Conservation (phyloP, 495 filamentous ascomycete genomes). For the Trichoderma gamsii region DNA sequence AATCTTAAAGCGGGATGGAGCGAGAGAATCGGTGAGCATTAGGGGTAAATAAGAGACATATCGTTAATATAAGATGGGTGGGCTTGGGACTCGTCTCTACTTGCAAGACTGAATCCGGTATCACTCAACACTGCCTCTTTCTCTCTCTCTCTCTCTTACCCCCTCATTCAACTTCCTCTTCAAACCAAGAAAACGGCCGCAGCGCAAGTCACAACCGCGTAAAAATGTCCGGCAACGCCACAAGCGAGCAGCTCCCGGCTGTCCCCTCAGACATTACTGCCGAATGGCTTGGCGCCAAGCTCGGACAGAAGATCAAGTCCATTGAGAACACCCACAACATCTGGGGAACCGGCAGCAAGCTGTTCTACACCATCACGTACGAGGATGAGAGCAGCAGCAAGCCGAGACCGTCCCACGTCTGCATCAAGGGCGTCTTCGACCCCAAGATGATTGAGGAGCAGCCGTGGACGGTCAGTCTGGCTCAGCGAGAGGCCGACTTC, state of each 20-base stretch:
- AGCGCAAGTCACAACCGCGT: neutral
- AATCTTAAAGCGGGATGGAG: neutral
- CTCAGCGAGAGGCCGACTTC: constrained; percentile 32
- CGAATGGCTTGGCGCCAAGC: constrained; percentile 24
- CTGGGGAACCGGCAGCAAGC: constrained; percentile 30
- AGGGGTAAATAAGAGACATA: too few relatives aligned
- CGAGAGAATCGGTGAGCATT: neutral
- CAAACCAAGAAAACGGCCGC: neutral
- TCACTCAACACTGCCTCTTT: too few relatives aligned
- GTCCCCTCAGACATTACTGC: constrained; percentile 24
- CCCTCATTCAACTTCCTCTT: too few relatives aligned
- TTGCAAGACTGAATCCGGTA: too few relatives aligned
- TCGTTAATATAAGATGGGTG: neutral
- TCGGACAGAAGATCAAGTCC: constrained; percentile 30
- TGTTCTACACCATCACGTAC: constrained; percentile 28
- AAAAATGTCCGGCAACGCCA: constrained; percentile 16
- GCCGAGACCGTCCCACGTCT: constrained; percentile 24
- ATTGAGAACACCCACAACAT: constrained; percentile 22
- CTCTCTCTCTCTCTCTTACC: too few relatives aligned
- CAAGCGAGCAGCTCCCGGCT: constrained; percentile 18
- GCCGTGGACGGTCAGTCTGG: constrained; percentile 31
- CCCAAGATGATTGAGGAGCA: constrained; percentile 26
- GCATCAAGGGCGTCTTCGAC: constrained; percentile 33
- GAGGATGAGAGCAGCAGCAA: constrained; percentile 20
- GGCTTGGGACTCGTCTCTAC: neutral